Evolutionary conservation across 495 filamentous ascomycete genomes (phyloP).

Genomic region (Hyaloscypha variabilis): DNA sequence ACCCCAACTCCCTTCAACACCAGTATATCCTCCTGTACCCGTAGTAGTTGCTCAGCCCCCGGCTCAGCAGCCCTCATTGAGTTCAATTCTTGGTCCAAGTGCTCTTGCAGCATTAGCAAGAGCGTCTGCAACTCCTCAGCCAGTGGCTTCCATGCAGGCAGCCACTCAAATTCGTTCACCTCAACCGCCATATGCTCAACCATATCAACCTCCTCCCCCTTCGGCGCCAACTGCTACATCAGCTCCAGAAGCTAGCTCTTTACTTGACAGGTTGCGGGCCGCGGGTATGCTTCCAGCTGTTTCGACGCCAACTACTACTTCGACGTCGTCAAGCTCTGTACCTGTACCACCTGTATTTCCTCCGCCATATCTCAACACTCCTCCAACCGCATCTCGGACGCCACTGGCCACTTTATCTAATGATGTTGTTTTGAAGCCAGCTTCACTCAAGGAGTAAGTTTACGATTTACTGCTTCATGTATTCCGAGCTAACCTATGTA

Average conservation of each 20-base stretch:
- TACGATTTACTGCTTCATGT: conserved; percentile 27
- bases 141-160: conserved; percentile 42
- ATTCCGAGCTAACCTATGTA: conserved; percentile 42
- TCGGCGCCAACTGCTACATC: conserved; percentile 34
- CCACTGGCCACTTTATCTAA: conserved; percentile 44
- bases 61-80: conserved; percentile 44
- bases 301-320: conserved; percentile 31
- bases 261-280: conserved; percentile 51
- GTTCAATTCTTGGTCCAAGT: conserved; percentile 54
- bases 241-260: conserved; percentile 37
- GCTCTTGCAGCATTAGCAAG: conserved; percentile 50
- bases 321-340: conserved; percentile 14
- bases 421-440: conserved; percentile 68
- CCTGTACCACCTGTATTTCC: conserved; percentile 13
- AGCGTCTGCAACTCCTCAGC: conserved; percentile 47
- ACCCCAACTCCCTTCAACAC: conserved; percentile 28
- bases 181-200: conserved; percentile 39
- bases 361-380: conserved; percentile 27
- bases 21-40: conserved; percentile 28
- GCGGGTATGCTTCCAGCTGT: conserved; percentile 47
- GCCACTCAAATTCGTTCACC: conserved; percentile 40
- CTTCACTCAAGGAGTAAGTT: conserved; percentile 78
- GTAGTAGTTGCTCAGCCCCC: conserved; percentile 29
- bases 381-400: conserved; percentile 23
- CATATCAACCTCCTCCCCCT: conserved; percentile 33